Percentiles rank a stretch among this genome's conserved stretches.
Evolutionary conservation across 805 yeast species (phyloP).

Genomic region (Starmerella powellii): DNA sequence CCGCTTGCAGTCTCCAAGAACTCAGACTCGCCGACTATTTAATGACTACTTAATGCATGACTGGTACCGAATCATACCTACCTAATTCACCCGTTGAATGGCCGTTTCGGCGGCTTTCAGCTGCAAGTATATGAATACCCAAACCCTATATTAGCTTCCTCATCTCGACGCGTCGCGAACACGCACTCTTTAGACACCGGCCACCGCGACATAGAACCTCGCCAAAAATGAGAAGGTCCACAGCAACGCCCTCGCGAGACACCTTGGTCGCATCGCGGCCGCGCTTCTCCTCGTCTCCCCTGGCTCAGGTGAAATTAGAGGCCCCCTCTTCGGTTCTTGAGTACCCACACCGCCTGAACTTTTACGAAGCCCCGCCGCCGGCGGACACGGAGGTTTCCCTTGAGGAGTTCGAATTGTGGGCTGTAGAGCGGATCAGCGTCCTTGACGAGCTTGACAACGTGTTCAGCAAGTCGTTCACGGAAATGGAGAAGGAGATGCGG

Average conservation of each 20-base stretch:
- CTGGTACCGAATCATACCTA: too few relatives aligned
- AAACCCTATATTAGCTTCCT: neutral
- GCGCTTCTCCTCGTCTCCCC: neutral
- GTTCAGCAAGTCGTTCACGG: constrained; percentile 35
- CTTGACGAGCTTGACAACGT: constrained; percentile 74
- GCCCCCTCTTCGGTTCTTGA: constrained; percentile 9
- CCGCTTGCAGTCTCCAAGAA: too few relatives aligned
- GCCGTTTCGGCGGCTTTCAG: too few relatives aligned
- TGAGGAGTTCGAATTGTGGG: constrained; percentile 92
- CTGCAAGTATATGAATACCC: too few relatives aligned
- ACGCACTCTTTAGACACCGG: neutral
- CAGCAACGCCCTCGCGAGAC: neutral
- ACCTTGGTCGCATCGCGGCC: too few relatives aligned
- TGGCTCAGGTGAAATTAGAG: constrained; percentile 11
- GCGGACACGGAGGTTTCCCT: constrained; percentile 79
- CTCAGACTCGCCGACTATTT: too few relatives aligned
- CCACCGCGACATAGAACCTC: neutral
- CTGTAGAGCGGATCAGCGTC: constrained; percentile 76
- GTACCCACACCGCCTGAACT: constrained; percentile 51
- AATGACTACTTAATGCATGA: too few relatives aligned
- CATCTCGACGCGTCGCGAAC: too few relatives aligned
- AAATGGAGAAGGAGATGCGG: constrained; percentile 50
- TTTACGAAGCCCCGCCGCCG: constrained; percentile 49
- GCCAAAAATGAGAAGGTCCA: neutral
- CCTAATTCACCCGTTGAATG: neutral